These are phyloP conservation scores for Kodamaea ohmeri DNA, from an alignment of 1,139 yeast species.

Conservation along the genomic window DNA sequence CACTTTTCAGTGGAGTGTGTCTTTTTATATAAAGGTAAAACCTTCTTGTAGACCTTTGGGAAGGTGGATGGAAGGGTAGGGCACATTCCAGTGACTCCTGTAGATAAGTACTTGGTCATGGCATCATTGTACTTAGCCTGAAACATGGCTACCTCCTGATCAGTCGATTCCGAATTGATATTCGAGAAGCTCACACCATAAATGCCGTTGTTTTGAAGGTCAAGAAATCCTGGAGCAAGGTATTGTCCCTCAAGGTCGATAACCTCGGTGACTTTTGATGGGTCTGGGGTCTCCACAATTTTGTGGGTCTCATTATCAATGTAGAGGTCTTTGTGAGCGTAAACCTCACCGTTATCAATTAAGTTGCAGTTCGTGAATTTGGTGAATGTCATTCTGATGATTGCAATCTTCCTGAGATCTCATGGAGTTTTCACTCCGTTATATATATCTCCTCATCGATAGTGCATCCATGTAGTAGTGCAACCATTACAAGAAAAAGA, in stretches of 20 bases:
- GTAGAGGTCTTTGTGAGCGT: conserved; percentile 41
- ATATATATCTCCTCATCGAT: conserved; percentile 4
- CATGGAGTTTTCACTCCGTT: background rate
- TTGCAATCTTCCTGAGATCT: no score
- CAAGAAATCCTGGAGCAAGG: conserved; percentile 60
- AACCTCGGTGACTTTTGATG: conserved; percentile 18
- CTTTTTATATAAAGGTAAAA: conserved; percentile 46
- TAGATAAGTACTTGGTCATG: conserved; percentile 47
- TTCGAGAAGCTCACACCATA: conserved; percentile 58
- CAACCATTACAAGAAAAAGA: conserved; percentile 8
- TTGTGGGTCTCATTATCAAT: conserved; percentile 44
- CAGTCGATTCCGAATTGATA: conserved; percentile 33
- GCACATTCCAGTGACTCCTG: conserved; percentile 60
- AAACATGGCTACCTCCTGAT: conserved; percentile 33
- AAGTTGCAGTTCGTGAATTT: conserved; percentile 51
- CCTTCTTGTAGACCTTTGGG: conserved; percentile 51
- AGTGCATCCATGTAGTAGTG: conserved; percentile 4
- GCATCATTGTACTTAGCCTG: conserved; percentile 39
- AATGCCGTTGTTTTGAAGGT: conserved; percentile 61
- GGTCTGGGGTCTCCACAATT: conserved; percentile 34
- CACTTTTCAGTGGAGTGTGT: conserved; percentile 36
- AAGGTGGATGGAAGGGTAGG: conserved; percentile 61
- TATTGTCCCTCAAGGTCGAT: conserved; percentile 50
- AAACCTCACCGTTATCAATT: conserved; percentile 49
- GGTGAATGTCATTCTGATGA: conserved; percentile 14